Conservation (phyloP, 257 asterid genomes). For the Solanum clarkiae region DNA sequence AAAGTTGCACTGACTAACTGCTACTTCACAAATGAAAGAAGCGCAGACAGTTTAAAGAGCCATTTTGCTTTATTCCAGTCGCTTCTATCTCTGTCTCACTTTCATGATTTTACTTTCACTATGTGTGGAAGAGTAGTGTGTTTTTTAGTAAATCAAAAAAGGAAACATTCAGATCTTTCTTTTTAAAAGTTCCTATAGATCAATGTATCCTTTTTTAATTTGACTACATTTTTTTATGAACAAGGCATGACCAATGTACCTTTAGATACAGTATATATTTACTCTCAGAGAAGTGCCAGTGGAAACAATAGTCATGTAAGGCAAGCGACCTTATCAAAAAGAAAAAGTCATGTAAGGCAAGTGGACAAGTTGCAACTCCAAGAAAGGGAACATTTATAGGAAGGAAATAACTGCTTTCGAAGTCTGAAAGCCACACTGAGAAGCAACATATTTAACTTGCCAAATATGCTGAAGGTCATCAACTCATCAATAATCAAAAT, state of each 20-base stretch:
- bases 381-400: not conserved
- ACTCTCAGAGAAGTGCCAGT: not conserved
- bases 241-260: not conserved
- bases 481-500: not conserved
- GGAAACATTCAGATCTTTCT: not conserved
- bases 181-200: not conserved
- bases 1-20: no score
- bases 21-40: no score
- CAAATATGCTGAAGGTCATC: not conserved
- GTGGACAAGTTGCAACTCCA: not conserved
- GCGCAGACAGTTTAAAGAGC: no score
- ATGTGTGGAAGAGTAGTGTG: not conserved
- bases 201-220: not conserved
- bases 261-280: not conserved
- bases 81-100: not conserved
- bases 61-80: no score
- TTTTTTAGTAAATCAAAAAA: not conserved
- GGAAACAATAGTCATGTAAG: not conserved
- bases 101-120: not conserved
- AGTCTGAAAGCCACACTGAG: not conserved
- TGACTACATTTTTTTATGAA: not conserved
- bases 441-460: not conserved
- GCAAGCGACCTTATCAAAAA: not conserved
- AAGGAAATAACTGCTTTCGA: not conserved
- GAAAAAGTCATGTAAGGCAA: not conserved